Base-by-base conservation (phyloP, 2,329 filamentous ascomycete species). In the Aspergillus hortae region DNA sequence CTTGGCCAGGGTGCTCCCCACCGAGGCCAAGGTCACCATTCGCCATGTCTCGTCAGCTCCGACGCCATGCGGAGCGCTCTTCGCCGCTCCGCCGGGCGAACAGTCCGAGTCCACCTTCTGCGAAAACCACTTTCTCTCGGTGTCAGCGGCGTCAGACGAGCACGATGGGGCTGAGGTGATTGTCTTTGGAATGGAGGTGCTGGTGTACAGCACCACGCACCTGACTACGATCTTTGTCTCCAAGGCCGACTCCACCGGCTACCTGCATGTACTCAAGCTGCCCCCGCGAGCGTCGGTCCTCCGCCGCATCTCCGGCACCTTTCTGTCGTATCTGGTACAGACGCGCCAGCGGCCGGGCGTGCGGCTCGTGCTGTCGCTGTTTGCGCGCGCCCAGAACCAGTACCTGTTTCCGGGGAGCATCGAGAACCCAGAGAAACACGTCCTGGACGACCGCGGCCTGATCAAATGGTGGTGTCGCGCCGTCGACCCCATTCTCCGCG, bases 391-490 rank as follows among this genome's bases (percentile, higher is more conserved):
- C 0, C 94, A 97, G 67, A 85, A 87, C 47, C 94, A 97, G 66
- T 99, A 99, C 62, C 81, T 99, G 12, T 99, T 97, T 67, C 92
- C 94, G 0, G 90, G 90, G 0, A 97, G 92, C 64, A 84, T 91
- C 36, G 86, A 95, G 54, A 92, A 96, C 67, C 71, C 74, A 15
- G 82, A 83, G 2, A 99, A 99, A 67, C 94, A 99, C 74, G 87
- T 99, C 0, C 77, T 97, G 7, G 90, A 96, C 62, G 94, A 99
- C 63, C 81, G 91, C 30, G 90, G 89, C 0, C 76, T 99, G 47
- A 89, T 99, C 17, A 90, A 87, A 63, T 99, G 94, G 94, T 99
- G 94, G 94, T 96, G 91, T 66, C 86, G 84, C 14, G 89, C 92
- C 10, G 74, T 96, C 11, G 87, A 96, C 64, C 88, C 89, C 0